Conservation (phyloP, 2,329 filamentous ascomycete species). For the Paraphaeosphaeria sporulosa region DNA sequence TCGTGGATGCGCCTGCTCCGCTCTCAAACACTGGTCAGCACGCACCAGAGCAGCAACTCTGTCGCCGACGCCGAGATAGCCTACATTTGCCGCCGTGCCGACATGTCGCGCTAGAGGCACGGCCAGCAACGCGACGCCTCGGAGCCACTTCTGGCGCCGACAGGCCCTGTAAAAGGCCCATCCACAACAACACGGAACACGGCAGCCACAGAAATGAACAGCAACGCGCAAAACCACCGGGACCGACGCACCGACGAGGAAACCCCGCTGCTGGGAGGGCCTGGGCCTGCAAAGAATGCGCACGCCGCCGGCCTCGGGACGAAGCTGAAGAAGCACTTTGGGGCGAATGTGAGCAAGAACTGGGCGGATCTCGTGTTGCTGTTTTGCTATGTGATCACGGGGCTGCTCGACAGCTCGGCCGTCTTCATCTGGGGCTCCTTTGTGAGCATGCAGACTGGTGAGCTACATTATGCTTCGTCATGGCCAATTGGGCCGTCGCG, state of each 20-base stretch:
- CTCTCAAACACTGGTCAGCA: neutral
- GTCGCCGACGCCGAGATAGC: conserved; percentile 8
- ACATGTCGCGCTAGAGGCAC: conserved; percentile 4
- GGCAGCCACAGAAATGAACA: conserved; percentile 24
- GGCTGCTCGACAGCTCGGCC: conserved; percentile 77
- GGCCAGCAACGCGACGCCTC: conserved; percentile 1
- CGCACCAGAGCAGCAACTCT: neutral
- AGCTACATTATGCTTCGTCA: conserved; percentile 23
- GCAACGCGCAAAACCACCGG: conserved; percentile 13
- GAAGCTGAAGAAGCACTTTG: conserved; percentile 44
- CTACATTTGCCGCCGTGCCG: conserved; percentile 2
- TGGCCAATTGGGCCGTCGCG: neutral
- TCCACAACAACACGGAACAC: conserved; percentile 7
- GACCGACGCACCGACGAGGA: conserved; percentile 34
- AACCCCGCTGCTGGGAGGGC: conserved; percentile 40
- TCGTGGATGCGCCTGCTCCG: neutral
- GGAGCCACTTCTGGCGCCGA: conserved; percentile 14
- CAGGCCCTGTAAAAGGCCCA: conserved; percentile 12
- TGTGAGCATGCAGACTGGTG: conserved; percentile 83
- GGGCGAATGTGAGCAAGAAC: conserved; percentile 63
- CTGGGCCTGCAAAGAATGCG: conserved; percentile 25
- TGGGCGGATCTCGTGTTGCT: conserved; percentile 75
- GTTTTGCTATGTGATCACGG: conserved; percentile 78
- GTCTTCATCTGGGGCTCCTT: conserved; percentile 82
- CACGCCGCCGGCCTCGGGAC: conserved; percentile 12